Evolutionary conservation across 1,139 yeast species (phyloP).

Genomic region (Pichia kudriavzevii): DNA sequence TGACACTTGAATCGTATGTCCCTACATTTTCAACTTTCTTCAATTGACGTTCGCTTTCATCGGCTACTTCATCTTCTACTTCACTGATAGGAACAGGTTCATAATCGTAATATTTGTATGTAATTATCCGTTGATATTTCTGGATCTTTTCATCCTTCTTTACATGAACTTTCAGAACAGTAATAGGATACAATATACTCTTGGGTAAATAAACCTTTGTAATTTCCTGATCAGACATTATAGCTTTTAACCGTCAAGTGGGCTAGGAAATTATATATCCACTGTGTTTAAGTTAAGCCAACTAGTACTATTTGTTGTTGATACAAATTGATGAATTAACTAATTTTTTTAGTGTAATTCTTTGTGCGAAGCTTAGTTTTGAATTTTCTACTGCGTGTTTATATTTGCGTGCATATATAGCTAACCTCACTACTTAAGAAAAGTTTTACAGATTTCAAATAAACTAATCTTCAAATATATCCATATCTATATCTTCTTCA

Average conservation of each 20-base stretch:
- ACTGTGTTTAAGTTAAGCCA: too few relatives aligned
- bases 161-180: conserved; percentile 46
- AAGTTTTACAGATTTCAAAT: background rate
- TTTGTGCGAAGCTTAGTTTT: too few relatives aligned
- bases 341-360: too few relatives aligned
- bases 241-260: too few relatives aligned
- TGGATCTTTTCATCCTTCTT: conserved; percentile 39
- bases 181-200: conserved; percentile 62
- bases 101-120: conserved; percentile 62
- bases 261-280: too few relatives aligned
- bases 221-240: conserved; percentile 25
- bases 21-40: conserved; percentile 52
- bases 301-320: too few relatives aligned
- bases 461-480: conserved; percentile 3
- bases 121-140: conserved; percentile 49
- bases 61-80: conserved; percentile 35
- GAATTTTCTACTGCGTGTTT: too few relatives aligned
- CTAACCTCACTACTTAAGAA: too few relatives aligned
- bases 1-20: conserved; percentile 75
- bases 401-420: too few relatives aligned
- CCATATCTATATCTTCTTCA: conserved; percentile 5
- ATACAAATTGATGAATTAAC: too few relatives aligned
- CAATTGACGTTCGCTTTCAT: conserved; percentile 23
- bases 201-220: conserved; percentile 39
- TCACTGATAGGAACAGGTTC: conserved; percentile 47